Conservation (phyloP, 1,139 yeast genomes). For the Meyerozyma sp. region DNA sequence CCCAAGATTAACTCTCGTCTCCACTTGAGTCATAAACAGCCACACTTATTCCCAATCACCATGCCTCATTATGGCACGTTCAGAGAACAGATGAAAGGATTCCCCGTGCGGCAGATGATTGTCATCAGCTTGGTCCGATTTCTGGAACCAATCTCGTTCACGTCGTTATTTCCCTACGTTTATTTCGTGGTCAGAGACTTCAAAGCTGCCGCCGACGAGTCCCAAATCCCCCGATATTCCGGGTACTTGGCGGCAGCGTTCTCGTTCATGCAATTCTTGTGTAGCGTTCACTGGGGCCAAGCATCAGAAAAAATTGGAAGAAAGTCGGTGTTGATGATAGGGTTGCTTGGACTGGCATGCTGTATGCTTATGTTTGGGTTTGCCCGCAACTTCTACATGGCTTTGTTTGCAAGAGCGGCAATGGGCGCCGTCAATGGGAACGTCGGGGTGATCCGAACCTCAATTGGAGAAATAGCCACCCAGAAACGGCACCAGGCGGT, state of each 20-base stretch:
- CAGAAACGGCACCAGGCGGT: constrained; percentile 55
- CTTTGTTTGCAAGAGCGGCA: constrained; percentile 45
- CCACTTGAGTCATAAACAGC: no score
- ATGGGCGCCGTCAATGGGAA: constrained; percentile 60
- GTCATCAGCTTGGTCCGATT: constrained; percentile 44
- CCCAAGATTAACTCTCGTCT: no score
- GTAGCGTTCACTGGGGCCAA: constrained; percentile 57
- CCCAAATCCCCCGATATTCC: constrained; percentile 50
- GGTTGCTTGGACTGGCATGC: constrained; percentile 45
- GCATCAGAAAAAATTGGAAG: constrained; percentile 54
- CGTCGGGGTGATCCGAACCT: constrained; percentile 55
- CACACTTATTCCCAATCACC: no score
- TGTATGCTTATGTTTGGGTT: constrained; percentile 51
- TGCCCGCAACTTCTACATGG: constrained; percentile 43
- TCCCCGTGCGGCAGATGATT: constrained; percentile 47
- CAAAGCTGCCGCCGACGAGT: constrained; percentile 45
- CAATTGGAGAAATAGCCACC: constrained; percentile 54
- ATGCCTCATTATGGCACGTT: constrained; percentile 12
- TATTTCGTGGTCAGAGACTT: constrained; percentile 61
- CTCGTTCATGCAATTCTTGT: constrained; percentile 49
- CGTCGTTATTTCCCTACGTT: constrained; percentile 59
- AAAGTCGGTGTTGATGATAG: constrained; percentile 48
- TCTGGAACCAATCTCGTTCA: constrained; percentile 60
- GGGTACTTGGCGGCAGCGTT: constrained; percentile 56
- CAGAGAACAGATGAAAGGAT: constrained; percentile 31